These are phyloP conservation scores for Fonsecaea multimorphosa DNA, from an alignment of 2,329 filamentous ascomycete species.

Conservation along the genomic window DNA sequence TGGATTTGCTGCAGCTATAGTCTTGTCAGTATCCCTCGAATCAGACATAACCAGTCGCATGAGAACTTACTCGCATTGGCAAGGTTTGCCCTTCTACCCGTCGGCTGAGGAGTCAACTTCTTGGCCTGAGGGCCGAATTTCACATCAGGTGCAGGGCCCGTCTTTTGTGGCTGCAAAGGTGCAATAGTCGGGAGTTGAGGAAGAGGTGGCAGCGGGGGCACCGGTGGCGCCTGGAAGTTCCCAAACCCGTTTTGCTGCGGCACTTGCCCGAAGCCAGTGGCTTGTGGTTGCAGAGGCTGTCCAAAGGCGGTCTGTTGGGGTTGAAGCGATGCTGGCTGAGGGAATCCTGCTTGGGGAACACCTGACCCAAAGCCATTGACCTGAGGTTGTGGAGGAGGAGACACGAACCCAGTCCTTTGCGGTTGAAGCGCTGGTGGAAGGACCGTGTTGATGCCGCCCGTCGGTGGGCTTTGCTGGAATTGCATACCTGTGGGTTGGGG, in stretches of 20 bases:
- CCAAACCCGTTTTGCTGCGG: slow-evolving; percentile 58
- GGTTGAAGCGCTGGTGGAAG: slow-evolving; percentile 59
- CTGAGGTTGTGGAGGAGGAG: slow-evolving; percentile 54
- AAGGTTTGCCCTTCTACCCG: slow-evolving; percentile 87
- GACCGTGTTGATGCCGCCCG: slow-evolving; percentile 57
- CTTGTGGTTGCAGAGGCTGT: slow-evolving; percentile 36
- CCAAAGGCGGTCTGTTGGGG: slow-evolving; percentile 64
- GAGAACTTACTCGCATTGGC: slow-evolving; percentile 88
- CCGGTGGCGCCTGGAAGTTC: slow-evolving; percentile 58
- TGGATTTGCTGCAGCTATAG: slow-evolving; percentile 32
- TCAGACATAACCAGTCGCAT: slow-evolving; percentile 24
- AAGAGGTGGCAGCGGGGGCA: slow-evolving; percentile 60
- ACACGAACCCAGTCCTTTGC: slow-evolving; percentile 54
- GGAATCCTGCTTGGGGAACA: slow-evolving; percentile 68
- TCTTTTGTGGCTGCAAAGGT: slow-evolving; percentile 77
- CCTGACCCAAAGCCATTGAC: slow-evolving; percentile 49
- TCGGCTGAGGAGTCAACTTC: slow-evolving; percentile 83
- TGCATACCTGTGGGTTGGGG: slow-evolving; percentile 63
- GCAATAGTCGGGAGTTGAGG: slow-evolving; percentile 63
- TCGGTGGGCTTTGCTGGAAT: slow-evolving; percentile 56
- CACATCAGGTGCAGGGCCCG: slow-evolving; percentile 83
- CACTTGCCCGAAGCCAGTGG: slow-evolving; percentile 42
- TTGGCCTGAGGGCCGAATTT: slow-evolving; percentile 80
- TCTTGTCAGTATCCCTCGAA: slow-evolving; percentile 16
- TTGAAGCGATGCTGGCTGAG: slow-evolving; percentile 39